These are phyloP conservation scores for Aspergillus mulundensis DNA, from an alignment of 495 filamentous ascomycete species.

Conservation along the genomic window DNA sequence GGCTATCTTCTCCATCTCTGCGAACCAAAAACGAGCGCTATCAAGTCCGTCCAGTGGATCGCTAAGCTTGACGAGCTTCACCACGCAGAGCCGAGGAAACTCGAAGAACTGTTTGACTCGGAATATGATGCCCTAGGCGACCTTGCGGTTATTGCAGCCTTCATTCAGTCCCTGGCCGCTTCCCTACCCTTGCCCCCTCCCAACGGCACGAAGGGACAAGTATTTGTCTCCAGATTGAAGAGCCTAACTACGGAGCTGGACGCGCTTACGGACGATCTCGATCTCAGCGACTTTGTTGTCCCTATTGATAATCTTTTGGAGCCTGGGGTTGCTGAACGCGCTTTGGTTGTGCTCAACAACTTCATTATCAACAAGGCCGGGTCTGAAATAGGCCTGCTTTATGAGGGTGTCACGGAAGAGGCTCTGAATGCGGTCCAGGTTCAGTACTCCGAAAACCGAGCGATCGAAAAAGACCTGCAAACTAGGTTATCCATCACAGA, in stretches of 20 bases:
- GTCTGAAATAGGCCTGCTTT: no score
- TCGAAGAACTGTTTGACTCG: no score
- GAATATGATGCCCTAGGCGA: no score
- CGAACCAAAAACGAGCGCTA: neutral
- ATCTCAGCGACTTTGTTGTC: constrained; percentile 27
- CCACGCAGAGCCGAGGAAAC: no score
- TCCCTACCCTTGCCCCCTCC: no score
- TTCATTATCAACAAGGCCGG: no score
- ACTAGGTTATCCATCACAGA: neutral
- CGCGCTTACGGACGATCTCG: constrained; percentile 23
- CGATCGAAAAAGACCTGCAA: neutral
- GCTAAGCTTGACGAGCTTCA: neutral
- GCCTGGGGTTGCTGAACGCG: no score
- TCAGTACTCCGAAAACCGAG: neutral
- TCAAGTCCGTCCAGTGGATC: constrained; percentile 3
- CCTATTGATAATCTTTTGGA: constrained; percentile 30
- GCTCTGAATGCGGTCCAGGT: neutral
- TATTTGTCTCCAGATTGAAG: constrained; percentile 23
- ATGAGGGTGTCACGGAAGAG: no score
- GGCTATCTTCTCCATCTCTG: constrained; percentile 25
- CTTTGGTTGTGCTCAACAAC: no score
- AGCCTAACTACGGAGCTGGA: constrained; percentile 25
- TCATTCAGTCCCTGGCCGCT: no score
- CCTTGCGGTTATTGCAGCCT: no score
- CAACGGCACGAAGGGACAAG: constrained; percentile 11